A percentile compares a stretch with the other conserved stretches of the same genome.
Conservation (phyloP, 1,139 yeast species). For the Zygosaccharomyces sapae region DNA sequence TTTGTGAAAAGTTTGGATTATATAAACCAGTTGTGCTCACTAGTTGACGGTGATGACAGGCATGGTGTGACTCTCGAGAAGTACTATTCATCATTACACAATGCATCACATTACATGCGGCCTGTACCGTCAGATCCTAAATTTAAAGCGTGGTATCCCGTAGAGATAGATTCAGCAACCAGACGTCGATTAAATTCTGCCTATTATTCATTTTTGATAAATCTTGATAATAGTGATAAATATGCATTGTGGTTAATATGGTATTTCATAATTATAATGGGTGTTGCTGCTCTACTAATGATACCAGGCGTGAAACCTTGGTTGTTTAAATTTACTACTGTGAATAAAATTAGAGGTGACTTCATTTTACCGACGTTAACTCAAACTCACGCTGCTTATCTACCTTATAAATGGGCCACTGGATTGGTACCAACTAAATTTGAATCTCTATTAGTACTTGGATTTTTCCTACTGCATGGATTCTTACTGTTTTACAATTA, state of each 20-base stretch:
- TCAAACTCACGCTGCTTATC: conserved; percentile 18
- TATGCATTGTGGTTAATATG: conserved; percentile 16
- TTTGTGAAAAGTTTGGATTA: conserved; percentile 19
- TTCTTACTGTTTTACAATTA: conserved; percentile 41
- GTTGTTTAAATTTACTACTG: conserved; percentile 11
- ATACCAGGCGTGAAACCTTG: conserved; percentile 13
- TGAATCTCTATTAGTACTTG: conserved; percentile 49
- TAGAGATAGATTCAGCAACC: conserved; percentile 12
- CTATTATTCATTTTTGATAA: conserved; percentile 19
- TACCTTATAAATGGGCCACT: conserved; percentile 10
- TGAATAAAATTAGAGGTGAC: conserved; percentile 19
- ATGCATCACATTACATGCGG: conserved; percentile 15
- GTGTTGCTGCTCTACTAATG: conserved; percentile 13
- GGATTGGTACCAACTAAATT: conserved; percentile 45
- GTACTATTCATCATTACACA: conserved; percentile 15
- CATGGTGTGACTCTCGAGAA: conserved; percentile 12
- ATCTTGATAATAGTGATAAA: conserved; percentile 20
- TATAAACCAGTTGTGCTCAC: conserved; percentile 14
- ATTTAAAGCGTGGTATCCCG: conserved; percentile 15
- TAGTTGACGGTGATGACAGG: conserved; percentile 3
- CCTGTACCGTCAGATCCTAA: conserved; percentile 3
- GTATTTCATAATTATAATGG: conserved; percentile 16
- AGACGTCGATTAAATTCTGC: conserved; percentile 15
- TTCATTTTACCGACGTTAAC: conserved; percentile 18
- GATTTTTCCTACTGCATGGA: conserved; percentile 46